These are phyloP conservation scores for Zanthoxylum bungeanum DNA, from an alignment of 345 rosid genomes.

Conservation along the genomic window DNA sequence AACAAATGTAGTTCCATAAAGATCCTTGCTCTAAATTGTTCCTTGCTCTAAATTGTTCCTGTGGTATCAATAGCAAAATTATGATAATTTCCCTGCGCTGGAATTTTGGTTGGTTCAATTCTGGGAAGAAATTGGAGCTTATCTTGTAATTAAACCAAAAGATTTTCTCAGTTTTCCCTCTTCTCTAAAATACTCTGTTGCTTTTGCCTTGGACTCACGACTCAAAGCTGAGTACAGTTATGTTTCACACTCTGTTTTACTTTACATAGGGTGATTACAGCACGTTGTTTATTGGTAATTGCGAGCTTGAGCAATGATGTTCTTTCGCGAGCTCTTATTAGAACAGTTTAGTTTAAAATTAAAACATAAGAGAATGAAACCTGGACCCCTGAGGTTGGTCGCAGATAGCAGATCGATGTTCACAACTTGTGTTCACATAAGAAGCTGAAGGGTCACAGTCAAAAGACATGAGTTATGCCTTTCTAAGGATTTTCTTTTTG, in stretches of 20 bases:
- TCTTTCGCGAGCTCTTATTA: background rate
- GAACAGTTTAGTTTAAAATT: background rate
- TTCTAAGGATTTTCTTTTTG: background rate
- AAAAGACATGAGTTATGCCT: background rate
- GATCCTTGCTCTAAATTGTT: too few species aligned
- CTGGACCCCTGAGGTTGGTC: background rate
- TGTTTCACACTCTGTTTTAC: background rate
- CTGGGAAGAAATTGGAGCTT: background rate
- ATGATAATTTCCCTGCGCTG: background rate
- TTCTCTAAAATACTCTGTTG: background rate
- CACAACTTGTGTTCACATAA: background rate
- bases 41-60: background rate
- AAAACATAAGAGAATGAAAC: background rate
- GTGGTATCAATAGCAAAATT: background rate
- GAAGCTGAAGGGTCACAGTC: background rate
- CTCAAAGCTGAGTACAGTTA: background rate
- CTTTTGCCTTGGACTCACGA: background rate
- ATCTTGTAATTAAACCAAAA: background rate
- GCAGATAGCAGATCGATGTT: background rate
- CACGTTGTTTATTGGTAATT: background rate
- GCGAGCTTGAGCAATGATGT: background rate
- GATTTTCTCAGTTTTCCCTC: background rate
- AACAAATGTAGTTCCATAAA: background rate
- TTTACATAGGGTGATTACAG: background rate
- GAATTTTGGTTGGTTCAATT: background rate